Evolutionary conservation across 495 filamentous ascomycete genomes (phyloP).

Genomic region (Aspergillus avenaceus): DNA sequence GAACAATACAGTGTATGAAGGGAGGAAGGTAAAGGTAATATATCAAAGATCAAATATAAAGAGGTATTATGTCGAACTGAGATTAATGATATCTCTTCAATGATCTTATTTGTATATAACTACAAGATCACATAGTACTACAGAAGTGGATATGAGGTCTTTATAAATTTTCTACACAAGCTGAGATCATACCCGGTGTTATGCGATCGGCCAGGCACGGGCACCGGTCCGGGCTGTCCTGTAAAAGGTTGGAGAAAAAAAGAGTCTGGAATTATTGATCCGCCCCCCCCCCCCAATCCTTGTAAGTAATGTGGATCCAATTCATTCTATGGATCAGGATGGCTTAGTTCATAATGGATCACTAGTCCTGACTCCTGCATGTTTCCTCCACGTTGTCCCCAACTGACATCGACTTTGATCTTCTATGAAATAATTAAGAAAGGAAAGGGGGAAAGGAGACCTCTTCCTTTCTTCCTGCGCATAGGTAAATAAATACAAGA

Average conservation of each 20-base stretch:
- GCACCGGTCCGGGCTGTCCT: slow-evolving; percentile 13
- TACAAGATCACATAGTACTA: neutral
- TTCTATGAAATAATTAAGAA: too few species aligned
- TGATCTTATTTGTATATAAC: neutral
- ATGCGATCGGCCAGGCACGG: slow-evolving; percentile 27
- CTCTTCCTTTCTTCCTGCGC: neutral
- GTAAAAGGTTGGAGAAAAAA: neutral
- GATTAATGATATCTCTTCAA: neutral
- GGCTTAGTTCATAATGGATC: neutral
- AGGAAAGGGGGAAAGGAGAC: too few species aligned
- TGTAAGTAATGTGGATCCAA: neutral
- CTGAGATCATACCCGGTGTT: slow-evolving; percentile 17
- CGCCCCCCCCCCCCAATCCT: slow-evolving; percentile 1
- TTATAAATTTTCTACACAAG: neutral
- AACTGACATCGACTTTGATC: too few species aligned
- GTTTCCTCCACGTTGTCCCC: slow-evolving; percentile 1
- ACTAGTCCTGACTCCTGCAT: neutral
- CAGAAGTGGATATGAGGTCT: neutral
- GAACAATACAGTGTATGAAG: neutral
- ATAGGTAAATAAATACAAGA: too few species aligned
- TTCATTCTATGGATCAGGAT: neutral
- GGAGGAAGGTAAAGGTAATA: neutral
- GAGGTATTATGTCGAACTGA: neutral
- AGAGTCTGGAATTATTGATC: slow-evolving; percentile 14
- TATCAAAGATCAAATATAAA: too few species aligned